Conservation (phyloP, 2,329 filamentous ascomycete species). For the Colletotrichum camelliae region DNA sequence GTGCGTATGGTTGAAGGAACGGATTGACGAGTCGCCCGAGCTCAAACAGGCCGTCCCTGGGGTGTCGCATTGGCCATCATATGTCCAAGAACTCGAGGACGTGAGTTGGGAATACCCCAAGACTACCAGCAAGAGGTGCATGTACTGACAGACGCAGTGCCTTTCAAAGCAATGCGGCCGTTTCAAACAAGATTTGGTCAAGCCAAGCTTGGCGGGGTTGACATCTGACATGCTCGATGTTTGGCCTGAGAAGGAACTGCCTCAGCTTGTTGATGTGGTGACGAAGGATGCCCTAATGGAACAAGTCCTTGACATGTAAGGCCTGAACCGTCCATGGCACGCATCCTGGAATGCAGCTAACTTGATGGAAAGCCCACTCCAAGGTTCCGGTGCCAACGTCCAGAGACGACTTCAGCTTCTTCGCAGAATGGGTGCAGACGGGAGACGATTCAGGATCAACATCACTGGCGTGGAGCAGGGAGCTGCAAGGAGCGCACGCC, state of each 20-base stretch:
- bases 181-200: constrained; percentile 31
- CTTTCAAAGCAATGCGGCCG: constrained; percentile 30
- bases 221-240: constrained; percentile 31
- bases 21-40: constrained; percentile 13
- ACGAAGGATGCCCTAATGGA: constrained; percentile 38
- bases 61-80: constrained; percentile 41
- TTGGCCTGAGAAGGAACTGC: constrained; percentile 33
- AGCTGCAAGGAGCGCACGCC: background rate
- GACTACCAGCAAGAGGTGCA: no score
- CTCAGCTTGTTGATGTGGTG: constrained; percentile 33
- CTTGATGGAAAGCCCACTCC: constrained; percentile 1
- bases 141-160: constrained; percentile 22
- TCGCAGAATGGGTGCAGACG: constrained; percentile 30
- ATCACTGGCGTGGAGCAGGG: constrained; percentile 21
- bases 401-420: constrained; percentile 23
- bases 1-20: constrained; percentile 35
- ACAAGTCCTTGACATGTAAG: constrained; percentile 28
- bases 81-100: constrained; percentile 34
- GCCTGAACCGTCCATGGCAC: no score
- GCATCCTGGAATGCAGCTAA: background rate
- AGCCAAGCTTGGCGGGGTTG: constrained; percentile 23
- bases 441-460: constrained; percentile 27
- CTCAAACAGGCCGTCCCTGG: constrained; percentile 9
- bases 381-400: constrained; percentile 6
- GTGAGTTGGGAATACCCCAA: constrained; percentile 24